Evolutionary conservation across 176 grass and related monocot genomes (phyloP).

Genomic region (Oryza nivara): DNA sequence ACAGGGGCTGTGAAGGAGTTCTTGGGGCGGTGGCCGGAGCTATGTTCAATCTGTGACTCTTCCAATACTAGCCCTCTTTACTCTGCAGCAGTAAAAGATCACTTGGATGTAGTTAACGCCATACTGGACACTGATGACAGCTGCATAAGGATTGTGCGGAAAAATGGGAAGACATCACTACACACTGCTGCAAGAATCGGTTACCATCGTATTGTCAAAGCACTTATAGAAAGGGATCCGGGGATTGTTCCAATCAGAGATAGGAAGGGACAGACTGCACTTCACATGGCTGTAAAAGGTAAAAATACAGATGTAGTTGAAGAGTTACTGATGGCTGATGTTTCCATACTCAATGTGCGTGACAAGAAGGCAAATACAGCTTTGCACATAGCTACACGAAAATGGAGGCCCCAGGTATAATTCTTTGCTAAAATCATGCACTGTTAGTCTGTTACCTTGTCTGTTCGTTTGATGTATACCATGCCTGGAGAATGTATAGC

Average conservation of each 20-base stretch:
- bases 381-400: conserved; percentile 95
- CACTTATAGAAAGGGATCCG: conserved; percentile 76
- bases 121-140: conserved; percentile 72
- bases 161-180: conserved; percentile 88
- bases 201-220: conserved; percentile 74
- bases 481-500: neutral
- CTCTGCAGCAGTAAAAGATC: conserved; percentile 86
- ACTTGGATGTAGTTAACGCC: conserved; percentile 86
- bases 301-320: conserved; percentile 91
- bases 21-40: conserved; percentile 66
- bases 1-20: conserved; percentile 84
- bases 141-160: conserved; percentile 75
- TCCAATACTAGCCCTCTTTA: conserved; percentile 91
- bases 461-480: neutral
- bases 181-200: conserved; percentile 86
- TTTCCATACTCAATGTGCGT: conserved; percentile 82
- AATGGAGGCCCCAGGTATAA: conserved; percentile 97
- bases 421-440: conserved; percentile 17
- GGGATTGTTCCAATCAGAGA: conserved; percentile 80
- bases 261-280: conserved; percentile 94
- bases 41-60: conserved; percentile 72
- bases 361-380: conserved; percentile 97
- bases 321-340: conserved; percentile 81
- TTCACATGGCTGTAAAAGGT: conserved; percentile 99
- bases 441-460: neutral